A percentile compares a stretch with the other conserved stretches of the same genome.
Conservation (phyloP, 1,284 basidiomycete species). For the Termitomyces sp. region DNA sequence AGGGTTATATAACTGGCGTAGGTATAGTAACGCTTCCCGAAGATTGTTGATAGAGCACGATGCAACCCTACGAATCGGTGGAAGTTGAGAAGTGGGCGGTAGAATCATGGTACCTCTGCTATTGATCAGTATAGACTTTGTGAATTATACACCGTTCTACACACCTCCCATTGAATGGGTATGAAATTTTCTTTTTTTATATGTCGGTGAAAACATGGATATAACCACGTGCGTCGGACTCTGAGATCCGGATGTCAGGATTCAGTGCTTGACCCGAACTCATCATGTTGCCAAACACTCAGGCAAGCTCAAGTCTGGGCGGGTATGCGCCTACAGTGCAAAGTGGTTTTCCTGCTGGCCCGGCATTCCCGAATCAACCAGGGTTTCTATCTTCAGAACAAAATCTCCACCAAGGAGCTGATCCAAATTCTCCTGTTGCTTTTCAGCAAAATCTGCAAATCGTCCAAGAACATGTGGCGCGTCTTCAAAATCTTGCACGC, state of each 20-base stretch:
- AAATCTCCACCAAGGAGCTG: conserved; percentile 26
- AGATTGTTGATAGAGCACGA: conserved; percentile 21
- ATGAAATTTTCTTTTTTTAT: not conserved
- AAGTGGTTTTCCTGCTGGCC: conserved; percentile 4
- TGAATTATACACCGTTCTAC: not conserved
- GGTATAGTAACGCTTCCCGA: conserved; percentile 30
- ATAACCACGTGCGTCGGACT: not conserved
- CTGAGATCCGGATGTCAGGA: too few relatives aligned
- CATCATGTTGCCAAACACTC: conserved; percentile 7
- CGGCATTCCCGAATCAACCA: conserved; percentile 11
- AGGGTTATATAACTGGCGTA: conserved; percentile 42
- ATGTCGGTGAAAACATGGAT: not conserved
- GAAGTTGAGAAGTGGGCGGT: conserved; percentile 36
- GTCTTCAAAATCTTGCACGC: conserved; percentile 40
- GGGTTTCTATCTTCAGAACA: conserved; percentile 14
- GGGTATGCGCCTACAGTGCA: conserved; percentile 3
- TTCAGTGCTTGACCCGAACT: too few relatives aligned
- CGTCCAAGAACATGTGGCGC: conserved; percentile 37
- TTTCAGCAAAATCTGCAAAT: conserved; percentile 52
- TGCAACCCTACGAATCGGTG: conserved; percentile 24
- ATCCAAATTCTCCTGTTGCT: conserved; percentile 47
- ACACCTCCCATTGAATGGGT: not conserved
- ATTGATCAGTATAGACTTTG: not conserved
- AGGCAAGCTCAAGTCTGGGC: conserved; percentile 1
- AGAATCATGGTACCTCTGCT: conserved; percentile 1